Percentiles rank a stretch among this genome's conserved stretches.
Conservation (phyloP, 2,329 filamentous ascomycete genomes). For the Leptosphaerulina australis region DNA sequence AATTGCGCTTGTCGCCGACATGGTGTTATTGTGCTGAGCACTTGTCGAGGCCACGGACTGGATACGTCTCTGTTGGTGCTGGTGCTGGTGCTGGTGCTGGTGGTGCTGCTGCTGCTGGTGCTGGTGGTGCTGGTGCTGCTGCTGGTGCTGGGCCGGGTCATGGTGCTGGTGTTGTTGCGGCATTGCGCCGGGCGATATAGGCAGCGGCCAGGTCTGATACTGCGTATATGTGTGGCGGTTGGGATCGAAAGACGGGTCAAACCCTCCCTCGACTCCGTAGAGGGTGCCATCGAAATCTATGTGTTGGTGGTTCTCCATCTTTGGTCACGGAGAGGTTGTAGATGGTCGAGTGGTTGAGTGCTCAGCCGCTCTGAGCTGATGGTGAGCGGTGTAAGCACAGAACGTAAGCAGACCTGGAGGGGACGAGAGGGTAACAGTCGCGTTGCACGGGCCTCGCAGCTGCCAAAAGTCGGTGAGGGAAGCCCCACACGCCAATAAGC, state of each 20-base stretch:
- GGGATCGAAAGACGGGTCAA: conserved; percentile 48
- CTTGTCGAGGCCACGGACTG: conserved; percentile 37
- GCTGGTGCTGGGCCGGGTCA: conserved; percentile 24
- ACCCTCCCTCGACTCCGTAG: conserved; percentile 47
- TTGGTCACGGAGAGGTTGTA: conserved; percentile 30
- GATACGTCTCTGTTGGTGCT: conserved; percentile 37
- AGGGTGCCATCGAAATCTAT: conserved; percentile 46
- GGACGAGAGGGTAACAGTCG: conserved; percentile 21
- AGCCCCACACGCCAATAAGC: conserved; percentile 21
- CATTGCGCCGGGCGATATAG: conserved; percentile 45
- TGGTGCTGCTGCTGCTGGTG: conserved; percentile 19
- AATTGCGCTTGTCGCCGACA: conserved; percentile 36
- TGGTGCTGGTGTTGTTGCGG: conserved; percentile 28
- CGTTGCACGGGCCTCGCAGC: conserved; percentile 17
- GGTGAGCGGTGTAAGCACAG: conserved; percentile 32
- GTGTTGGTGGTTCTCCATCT: conserved; percentile 53
- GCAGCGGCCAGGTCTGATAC: conserved; percentile 48
- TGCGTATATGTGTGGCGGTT: conserved; percentile 41
- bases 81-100: conserved; percentile 28
- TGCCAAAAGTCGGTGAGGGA: conserved; percentile 21
- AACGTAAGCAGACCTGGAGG: conserved; percentile 22
- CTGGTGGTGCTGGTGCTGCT: conserved; percentile 21
- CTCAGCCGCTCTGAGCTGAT: conserved; percentile 48
- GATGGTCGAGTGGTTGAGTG: conserved; percentile 28
- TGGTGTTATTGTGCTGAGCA: conserved; percentile 26